These are phyloP conservation scores for Salix exigua DNA, from an alignment of 345 rosid species.

Conservation along the genomic window DNA sequence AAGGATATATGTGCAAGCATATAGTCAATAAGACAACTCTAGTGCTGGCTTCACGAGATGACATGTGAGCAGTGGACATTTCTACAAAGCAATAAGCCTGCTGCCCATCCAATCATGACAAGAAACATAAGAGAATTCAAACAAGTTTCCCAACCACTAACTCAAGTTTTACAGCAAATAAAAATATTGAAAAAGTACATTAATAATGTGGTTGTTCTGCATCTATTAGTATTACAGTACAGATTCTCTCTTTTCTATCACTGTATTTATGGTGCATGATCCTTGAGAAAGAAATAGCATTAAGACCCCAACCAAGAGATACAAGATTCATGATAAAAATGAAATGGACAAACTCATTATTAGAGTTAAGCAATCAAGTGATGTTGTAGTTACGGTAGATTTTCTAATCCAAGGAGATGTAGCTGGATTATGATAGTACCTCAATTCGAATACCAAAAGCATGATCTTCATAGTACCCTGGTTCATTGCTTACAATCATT, in stretches of 20 bases:
- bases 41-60: not conserved
- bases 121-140: not conserved
- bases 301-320: not conserved
- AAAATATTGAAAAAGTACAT: not conserved
- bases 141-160: not conserved
- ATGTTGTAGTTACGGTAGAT: not conserved
- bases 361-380: not conserved
- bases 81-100: not conserved
- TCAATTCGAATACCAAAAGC: constrained; percentile 96
- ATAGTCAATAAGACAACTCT: not conserved
- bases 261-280: not conserved
- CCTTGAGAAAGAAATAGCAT: not conserved
- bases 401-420: not conserved
- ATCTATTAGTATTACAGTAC: not conserved
- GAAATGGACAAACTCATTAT: not conserved
- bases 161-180: not conserved
- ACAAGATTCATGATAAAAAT: not conserved
- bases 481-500: constrained; percentile 97
- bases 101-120: not conserved
- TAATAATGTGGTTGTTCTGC: not conserved
- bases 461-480: constrained; percentile 96
- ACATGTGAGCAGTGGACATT: not conserved
- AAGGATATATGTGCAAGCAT: not conserved
- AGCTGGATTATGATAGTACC: constrained; percentile 36
- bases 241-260: not conserved